A percentile compares a stretch with the other conserved stretches of the same genome.
These are phyloP conservation scores for Sclerotinia spermophila DNA, from an alignment of 2,329 filamentous ascomycete species.

Conservation along the genomic window DNA sequence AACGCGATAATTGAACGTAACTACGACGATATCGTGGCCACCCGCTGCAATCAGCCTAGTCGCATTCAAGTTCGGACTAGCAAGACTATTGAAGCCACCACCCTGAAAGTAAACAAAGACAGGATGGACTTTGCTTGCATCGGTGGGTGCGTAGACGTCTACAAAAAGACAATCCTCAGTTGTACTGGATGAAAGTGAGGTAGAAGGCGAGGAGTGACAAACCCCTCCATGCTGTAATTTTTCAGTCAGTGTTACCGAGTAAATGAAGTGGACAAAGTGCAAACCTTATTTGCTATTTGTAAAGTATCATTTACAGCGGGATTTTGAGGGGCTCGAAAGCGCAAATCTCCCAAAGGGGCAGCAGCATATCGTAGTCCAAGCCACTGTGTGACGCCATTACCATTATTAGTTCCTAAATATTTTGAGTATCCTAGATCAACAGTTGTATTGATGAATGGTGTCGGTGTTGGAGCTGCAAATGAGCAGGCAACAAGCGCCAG, in stretches of 20 bases:
- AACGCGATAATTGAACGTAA: slow-evolving; percentile 74
- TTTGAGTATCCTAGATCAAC: slow-evolving; percentile 64
- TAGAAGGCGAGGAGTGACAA: slow-evolving; percentile 32
- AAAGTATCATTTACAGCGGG: slow-evolving; percentile 41
- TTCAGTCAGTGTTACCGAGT: background rate
- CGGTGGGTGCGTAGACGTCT: slow-evolving; percentile 58
- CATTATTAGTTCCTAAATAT: slow-evolving; percentile 55
- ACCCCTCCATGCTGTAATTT: slow-evolving; percentile 27
- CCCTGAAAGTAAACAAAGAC: slow-evolving; percentile 60
- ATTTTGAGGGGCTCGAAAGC: slow-evolving; percentile 66
- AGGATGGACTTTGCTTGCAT: slow-evolving; percentile 47
- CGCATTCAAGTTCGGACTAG: slow-evolving; percentile 54
- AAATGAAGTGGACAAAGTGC: background rate
- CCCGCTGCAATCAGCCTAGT: slow-evolving; percentile 58
- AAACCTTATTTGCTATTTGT: slow-evolving; percentile 32
- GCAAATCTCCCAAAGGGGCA: slow-evolving; percentile 59
- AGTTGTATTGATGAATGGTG: slow-evolving; percentile 12
- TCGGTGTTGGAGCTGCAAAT: slow-evolving; percentile 1
- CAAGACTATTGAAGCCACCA: slow-evolving; percentile 54
- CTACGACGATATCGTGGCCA: slow-evolving; percentile 60
- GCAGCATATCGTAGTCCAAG: slow-evolving; percentile 72
- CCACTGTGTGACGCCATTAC: slow-evolving; percentile 64
- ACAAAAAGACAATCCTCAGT: slow-evolving; percentile 69
- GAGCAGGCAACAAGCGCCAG: background rate
- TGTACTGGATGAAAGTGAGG: slow-evolving; percentile 29